Evolutionary conservation across 345 rosid species (phyloP).

Genomic region (Eucalyptus pauciflora): DNA sequence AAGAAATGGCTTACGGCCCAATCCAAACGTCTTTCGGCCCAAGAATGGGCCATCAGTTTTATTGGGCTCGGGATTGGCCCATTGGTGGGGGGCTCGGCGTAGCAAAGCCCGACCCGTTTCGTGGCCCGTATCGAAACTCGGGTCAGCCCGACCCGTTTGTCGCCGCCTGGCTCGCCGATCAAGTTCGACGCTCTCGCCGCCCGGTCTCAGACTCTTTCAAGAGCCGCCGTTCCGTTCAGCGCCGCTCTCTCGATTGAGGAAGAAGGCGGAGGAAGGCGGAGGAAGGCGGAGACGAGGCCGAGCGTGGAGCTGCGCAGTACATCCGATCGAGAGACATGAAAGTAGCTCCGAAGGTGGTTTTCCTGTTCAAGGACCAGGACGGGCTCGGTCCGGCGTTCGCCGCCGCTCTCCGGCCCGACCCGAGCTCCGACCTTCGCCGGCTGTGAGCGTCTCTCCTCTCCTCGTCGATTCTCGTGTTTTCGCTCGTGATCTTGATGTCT

Average conservation of each 20-base stretch:
- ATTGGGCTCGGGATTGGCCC: background rate
- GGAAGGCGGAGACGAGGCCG: background rate
- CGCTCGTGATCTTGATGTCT: background rate
- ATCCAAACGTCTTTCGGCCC: background rate
- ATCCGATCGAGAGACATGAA: constrained; percentile 18
- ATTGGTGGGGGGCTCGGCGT: background rate
- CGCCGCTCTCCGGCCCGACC: constrained; percentile 27
- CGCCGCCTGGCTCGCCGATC: background rate
- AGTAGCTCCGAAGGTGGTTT: constrained; percentile 41
- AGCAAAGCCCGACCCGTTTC: background rate
- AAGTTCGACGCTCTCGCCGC: background rate
- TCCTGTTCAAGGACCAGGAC: constrained; percentile 36
- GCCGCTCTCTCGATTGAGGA: background rate
- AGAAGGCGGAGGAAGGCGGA: background rate
- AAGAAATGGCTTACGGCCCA: background rate
- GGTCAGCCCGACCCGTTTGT: background rate
- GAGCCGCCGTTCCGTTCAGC: background rate
- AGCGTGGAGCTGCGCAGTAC: background rate
- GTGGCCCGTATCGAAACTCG: background rate
- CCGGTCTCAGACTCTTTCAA: background rate
- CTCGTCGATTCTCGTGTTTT: background rate
- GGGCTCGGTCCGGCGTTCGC: constrained; percentile 38
- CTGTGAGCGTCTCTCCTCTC: constrained; percentile 17
- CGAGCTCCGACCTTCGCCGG: constrained; percentile 28
- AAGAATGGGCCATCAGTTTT: background rate